Conservation (phyloP, 208 protist genomes). For the Tetramitus jugosus region DNA sequence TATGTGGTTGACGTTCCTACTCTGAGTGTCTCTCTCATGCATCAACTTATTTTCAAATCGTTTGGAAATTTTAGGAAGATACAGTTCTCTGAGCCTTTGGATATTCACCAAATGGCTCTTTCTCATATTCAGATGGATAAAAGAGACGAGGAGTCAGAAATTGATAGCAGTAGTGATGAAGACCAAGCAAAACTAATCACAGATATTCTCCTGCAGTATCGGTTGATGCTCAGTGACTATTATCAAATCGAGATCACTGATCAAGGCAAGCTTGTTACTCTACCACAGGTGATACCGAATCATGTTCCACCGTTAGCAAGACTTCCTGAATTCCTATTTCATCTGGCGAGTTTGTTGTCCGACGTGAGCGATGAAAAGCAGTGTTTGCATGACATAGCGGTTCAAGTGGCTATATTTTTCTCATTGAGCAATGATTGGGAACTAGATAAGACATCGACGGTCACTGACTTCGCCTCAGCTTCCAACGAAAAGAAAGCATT, state of each 20-base stretch:
- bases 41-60: background rate
- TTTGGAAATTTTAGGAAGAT: constrained; percentile 6
- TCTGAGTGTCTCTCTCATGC: background rate
- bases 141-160: background rate
- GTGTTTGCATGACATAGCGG: background rate
- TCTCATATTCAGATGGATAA: background rate
- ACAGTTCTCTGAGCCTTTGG: background rate
- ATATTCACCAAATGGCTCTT: background rate
- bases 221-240: background rate
- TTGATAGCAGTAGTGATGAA: background rate
- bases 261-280: background rate
- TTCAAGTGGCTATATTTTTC: background rate
- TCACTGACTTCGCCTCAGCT: background rate
- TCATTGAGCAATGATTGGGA: background rate
- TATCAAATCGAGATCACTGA: background rate
- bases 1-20: background rate
- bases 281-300: background rate
- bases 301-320: constrained; percentile 2
- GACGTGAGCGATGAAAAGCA: background rate
- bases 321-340: background rate
- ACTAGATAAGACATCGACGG: background rate
- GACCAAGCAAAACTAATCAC: no score
- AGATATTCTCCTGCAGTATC: no score
- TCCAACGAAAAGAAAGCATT: background rate
- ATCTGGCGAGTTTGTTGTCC: background rate